Evolutionary conservation across 176 grass and related monocot species (phyloP).

Genomic region (Bonia amplexicaulis): DNA sequence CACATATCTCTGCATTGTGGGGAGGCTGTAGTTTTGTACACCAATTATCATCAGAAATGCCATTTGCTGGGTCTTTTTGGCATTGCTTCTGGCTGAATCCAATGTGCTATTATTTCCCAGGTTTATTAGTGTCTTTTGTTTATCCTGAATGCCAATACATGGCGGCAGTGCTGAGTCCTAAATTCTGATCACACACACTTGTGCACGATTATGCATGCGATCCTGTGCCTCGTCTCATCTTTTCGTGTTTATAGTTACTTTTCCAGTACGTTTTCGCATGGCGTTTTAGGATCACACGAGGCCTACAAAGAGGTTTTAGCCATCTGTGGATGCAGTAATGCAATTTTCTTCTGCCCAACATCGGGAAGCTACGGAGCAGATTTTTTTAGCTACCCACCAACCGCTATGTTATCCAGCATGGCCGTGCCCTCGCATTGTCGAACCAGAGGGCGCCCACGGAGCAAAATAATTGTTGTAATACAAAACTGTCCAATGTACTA

Average conservation of each 20-base stretch:
- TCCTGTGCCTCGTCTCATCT: background rate
- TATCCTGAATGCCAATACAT: background rate
- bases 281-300: background rate
- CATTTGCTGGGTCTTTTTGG: background rate
- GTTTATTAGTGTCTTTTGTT: background rate
- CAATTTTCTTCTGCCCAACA: background rate
- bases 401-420: background rate
- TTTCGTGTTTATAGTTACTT: background rate
- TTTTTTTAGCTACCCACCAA: background rate
- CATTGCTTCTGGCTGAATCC: background rate
- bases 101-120: too few relatives aligned
- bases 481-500: too few relatives aligned
- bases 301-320: background rate
- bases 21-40: conserved; percentile 9
- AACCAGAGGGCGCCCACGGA: background rate
- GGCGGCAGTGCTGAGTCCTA: background rate
- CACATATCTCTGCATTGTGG: conserved; percentile 22
- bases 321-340: background rate
- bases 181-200: background rate
- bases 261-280: background rate
- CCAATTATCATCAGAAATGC: background rate
- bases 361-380: background rate
- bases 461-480: too few relatives aligned
- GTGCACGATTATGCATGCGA: background rate
- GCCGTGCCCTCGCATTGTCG: background rate